phyloP scores from a whole-genome alignment of 202 grass and related monocot species.

The Dendrocalamus latiflorus region DNA sequence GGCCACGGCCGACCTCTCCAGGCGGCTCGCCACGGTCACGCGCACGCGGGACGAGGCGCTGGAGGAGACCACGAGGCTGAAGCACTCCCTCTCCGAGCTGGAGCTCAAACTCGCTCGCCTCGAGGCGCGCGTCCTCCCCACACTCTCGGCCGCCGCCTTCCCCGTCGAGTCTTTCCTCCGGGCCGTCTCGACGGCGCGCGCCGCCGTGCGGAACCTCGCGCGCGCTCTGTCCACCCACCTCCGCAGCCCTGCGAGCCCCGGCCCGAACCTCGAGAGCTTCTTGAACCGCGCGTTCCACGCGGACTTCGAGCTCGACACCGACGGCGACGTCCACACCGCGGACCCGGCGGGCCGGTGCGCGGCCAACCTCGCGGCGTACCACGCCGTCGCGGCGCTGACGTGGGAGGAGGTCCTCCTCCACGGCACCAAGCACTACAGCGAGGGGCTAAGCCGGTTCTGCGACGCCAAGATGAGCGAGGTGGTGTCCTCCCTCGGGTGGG shows the following conservation, averaged over 20 bases:
- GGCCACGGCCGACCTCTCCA: conserved; percentile 65
- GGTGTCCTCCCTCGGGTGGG: too few species aligned
- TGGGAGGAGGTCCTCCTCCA: too few species aligned
- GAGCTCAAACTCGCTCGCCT: conserved; percentile 64
- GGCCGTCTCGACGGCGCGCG: conserved; percentile 58
- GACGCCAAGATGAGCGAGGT: too few species aligned
- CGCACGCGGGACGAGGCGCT: conserved; percentile 79
- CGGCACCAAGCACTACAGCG: too few species aligned
- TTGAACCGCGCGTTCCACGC: too few species aligned
- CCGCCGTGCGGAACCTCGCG: conserved; percentile 64
- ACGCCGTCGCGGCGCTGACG: too few species aligned
- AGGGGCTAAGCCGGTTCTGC: too few species aligned
- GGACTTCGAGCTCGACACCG: too few species aligned
- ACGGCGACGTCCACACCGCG: too few species aligned
- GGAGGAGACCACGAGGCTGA: conserved; percentile 64
- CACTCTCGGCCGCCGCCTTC: conserved; percentile 8
- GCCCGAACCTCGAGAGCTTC: conserved; percentile 66
- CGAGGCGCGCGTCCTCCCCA: conserved; percentile 33
- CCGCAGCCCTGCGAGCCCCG: conserved; percentile 33
- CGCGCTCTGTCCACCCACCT: conserved; percentile 74
- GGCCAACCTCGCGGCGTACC: too few species aligned
- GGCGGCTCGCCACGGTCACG: conserved; percentile 65
- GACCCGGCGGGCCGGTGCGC: too few species aligned
- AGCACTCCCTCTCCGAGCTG: conserved; percentile 67
- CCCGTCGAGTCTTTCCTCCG: conserved; percentile 51